Conservation (phyloP, 2,329 filamentous ascomycete species). For the Paecilomyces fulvus region DNA sequence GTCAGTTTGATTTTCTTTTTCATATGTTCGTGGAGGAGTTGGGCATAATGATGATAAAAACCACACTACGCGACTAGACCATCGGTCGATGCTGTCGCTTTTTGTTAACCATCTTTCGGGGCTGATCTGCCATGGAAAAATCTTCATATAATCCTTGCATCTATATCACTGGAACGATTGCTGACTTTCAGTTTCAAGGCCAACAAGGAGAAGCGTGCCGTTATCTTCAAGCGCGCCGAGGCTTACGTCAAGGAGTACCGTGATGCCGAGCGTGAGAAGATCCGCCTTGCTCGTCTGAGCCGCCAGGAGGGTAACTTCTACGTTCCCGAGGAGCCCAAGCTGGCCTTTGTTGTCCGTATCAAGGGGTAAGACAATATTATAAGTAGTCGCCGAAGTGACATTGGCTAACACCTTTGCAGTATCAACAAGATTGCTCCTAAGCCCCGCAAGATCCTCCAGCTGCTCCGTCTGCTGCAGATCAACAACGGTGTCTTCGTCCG, state of each 20-base stretch:
- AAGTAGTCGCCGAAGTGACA: background rate
- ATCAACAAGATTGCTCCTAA: constrained; percentile 99
- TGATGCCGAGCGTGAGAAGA: constrained; percentile 95
- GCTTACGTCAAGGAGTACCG: constrained; percentile 99
- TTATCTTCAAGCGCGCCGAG: constrained; percentile 99
- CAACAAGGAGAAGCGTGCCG: constrained; percentile 96
- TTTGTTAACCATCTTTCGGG: constrained; percentile 49
- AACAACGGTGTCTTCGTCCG: constrained; percentile 99
- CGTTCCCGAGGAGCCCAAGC: constrained; percentile 87
- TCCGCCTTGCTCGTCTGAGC: constrained; percentile 80
- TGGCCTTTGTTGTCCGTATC: constrained; percentile 97
- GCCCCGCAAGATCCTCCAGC: constrained; percentile 99
- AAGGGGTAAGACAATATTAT: constrained; percentile 62
- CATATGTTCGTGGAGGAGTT: constrained; percentile 25
- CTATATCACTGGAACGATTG: constrained; percentile 7
- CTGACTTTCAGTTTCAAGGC: constrained; percentile 49
- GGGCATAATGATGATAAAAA: constrained; percentile 75
- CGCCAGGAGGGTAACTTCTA: constrained; percentile 92
- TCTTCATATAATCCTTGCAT: constrained; percentile 7
- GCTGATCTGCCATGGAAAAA: constrained; percentile 54
- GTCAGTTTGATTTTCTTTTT: constrained; percentile 49
- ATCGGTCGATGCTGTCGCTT: constrained; percentile 87
- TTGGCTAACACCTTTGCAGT: constrained; percentile 43
- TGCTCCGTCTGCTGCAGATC: constrained; percentile 99
- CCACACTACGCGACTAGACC: constrained; percentile 88